Evolutionary conservation across 164 flowering plant genomes (phyloP).

Genomic region (Stephania cephalantha): DNA sequence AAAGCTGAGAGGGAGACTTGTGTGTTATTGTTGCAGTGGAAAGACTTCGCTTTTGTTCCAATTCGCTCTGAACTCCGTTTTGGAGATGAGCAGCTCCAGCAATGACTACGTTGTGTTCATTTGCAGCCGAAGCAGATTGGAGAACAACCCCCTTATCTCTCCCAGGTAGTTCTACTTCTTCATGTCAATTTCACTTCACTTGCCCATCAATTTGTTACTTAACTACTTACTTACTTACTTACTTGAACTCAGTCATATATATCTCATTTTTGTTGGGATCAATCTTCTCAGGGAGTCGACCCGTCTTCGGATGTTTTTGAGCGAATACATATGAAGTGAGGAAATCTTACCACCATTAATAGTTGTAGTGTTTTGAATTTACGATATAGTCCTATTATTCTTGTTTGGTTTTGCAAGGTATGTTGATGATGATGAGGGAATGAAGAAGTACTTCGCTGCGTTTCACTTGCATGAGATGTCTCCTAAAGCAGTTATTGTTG

Average conservation of each 20-base stretch:
- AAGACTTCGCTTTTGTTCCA: conserved; percentile 87
- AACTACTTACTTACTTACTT: too few relatives aligned
- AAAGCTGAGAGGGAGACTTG: too few relatives aligned
- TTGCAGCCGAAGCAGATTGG: conserved; percentile 56
- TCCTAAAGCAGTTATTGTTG: conserved; percentile 69
- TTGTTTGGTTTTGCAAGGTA: conserved; percentile 37
- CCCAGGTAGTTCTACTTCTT: conserved; percentile 35
- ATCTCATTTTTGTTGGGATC: too few relatives aligned
- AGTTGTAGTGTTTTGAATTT: too few relatives aligned
- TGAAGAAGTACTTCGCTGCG: conserved; percentile 83
- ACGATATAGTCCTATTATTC: not conserved
- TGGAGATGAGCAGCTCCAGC: conserved; percentile 6
- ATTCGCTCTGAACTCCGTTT: conserved; percentile 57
- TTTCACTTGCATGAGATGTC: conserved; percentile 59
- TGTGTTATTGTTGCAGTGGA: conserved; percentile 38
- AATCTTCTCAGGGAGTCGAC: conserved; percentile 49
- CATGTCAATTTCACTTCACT: too few relatives aligned
- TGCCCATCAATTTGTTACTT: too few relatives aligned
- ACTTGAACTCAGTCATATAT: too few relatives aligned
- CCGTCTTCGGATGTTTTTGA: conserved; percentile 49
- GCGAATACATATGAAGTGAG: conserved; percentile 75
- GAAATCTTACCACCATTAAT: too few relatives aligned
- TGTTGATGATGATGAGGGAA: conserved; percentile 66
- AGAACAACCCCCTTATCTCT: conserved; percentile 71
- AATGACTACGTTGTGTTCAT: conserved; percentile 44